Evolutionary conservation across 2,329 filamentous ascomycete genomes (phyloP), one percentile per base, ranked within the genome.

Genomic region (Karstenula rhodostoma): DNA sequence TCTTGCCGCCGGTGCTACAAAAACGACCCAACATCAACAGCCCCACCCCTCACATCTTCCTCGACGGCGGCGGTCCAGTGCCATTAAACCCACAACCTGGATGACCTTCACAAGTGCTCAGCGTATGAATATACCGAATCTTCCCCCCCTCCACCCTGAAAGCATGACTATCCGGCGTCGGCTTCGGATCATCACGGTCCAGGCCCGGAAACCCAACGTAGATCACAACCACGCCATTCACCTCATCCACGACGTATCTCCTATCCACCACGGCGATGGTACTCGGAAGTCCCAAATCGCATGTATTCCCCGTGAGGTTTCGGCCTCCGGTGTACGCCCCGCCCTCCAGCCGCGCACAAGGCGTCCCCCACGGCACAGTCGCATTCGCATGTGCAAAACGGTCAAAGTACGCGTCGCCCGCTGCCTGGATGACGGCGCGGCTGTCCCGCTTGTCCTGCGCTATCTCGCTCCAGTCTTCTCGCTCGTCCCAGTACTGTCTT

Each of bases 101-200:
- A 52, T 65, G 62, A 13, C 65, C 67, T n/a, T 66, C 66, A 43
- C 68, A 70, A 3, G 65, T 67, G 46, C 59, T 66, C 17, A 69
- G 61, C 4, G 67, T 71, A 55, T 71, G 69, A 10, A 71, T 59
- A 50, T 67, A 70, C 42, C 64, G 59, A 4, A 70, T 57, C 61
- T 67, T 72, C 1, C 70, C 69, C 9, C 64, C 57, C 59, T 72
- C 68, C 3, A 73, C 63, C 17, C 70, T 56, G 33, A 74, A 73
- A 15, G 62, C 58, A 65, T 73, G 69, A 15, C 65, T 70, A 59
- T 73, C 70, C 2, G 72, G 70, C 37, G 53, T 54, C 40, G 54
- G 63, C 7, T 50, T 43, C 3, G 57, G 56, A 23, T 62, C 66
- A 5, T 57, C 64, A 1, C 66, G 42, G 51, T 71, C 66, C 10